Evolutionary conservation across 257 asterid genomes (phyloP), one percentile per base, ranked within the genome.

Genomic region (Solanum bulbocastanum): DNA sequence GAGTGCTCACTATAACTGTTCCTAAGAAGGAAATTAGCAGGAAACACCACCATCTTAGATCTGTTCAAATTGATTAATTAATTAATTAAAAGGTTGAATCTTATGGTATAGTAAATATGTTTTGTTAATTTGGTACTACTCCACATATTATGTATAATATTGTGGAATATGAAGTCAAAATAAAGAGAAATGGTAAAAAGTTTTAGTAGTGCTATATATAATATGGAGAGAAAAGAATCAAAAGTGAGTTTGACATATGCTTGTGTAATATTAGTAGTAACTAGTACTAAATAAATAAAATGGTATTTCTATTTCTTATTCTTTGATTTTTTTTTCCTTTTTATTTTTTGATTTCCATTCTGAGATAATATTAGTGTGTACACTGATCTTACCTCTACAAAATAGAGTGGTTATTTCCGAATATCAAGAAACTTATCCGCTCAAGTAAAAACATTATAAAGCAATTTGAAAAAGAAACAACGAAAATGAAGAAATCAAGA

Each of bases 1-100:
- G 92, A 40, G 81, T 87, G 72, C 90, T 93, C 32, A 89, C 85
- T 8, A 74, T 93, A 27, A 91, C 91, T 0, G 83, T 92, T 65
- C 95, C 95, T 18, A 93, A 93, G 62, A 90, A 85, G 52, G 93
- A 89, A 16, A 87, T 25, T 7, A 27, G 30, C 36, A 78, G 5
- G 58, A 83, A 82, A 20, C 66, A 85, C 32, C 88, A 7, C 65
- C 85, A 87, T 83, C 23, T 87, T 20, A 75, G 87, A 88, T 20
- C 86, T 39, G 84, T 79, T 30, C 58, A 76, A 36, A 66, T 90
- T 30, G n/a, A n/a, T n/a, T 36, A 73, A 87, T 32, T 86, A 87
- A 56, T 36, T 86, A 84, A 58, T 33, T 33, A 25, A 49, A n/a
- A 30, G 5, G 11, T 16, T 81, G 32, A 49, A 49, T 82, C 23